These are phyloP conservation scores for Grosmannia huntii DNA, from an alignment of 2,329 filamentous ascomycete genomes.

Conservation along the genomic window DNA sequence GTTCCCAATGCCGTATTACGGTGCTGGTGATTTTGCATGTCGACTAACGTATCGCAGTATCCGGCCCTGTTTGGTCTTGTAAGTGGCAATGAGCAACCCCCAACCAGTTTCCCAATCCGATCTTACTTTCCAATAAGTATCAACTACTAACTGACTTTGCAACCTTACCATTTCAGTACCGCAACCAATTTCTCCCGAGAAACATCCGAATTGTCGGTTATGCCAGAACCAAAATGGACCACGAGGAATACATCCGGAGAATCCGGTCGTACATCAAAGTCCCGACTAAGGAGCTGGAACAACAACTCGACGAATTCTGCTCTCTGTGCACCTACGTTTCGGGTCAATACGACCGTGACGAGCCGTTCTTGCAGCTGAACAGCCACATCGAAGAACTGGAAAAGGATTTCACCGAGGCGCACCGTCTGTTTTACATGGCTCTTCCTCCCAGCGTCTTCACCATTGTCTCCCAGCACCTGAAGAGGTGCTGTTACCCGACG, in stretches of 20 bases:
- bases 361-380: constrained; percentile 77
- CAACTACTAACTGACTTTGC: background rate
- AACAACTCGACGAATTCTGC: constrained; percentile 86
- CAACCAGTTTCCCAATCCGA: background rate
- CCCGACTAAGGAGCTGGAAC: constrained; percentile 91
- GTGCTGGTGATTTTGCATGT: background rate
- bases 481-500: constrained; percentile 90
- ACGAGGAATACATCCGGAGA: constrained; percentile 83
- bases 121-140: background rate
- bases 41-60: constrained; percentile 47
- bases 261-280: constrained; percentile 99
- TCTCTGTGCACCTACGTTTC: constrained; percentile 82
- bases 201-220: constrained; percentile 96
- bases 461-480: constrained; percentile 91
- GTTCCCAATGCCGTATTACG: background rate
- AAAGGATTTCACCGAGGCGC: constrained; percentile 65
- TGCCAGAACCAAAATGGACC: constrained; percentile 99
- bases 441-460: constrained; percentile 96
- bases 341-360: constrained; percentile 96
- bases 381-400: constrained; percentile 80
- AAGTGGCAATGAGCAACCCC: constrained; percentile 31
- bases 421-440: constrained; percentile 98
- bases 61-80: constrained; percentile 95
- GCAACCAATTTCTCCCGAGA: constrained; percentile 96
- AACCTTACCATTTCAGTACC: constrained; percentile 49